Evolutionary conservation across 2,329 filamentous ascomycete species (phyloP), one percentile per base, ranked within the genome.

Genomic region (Samsoniella hepiali): DNA sequence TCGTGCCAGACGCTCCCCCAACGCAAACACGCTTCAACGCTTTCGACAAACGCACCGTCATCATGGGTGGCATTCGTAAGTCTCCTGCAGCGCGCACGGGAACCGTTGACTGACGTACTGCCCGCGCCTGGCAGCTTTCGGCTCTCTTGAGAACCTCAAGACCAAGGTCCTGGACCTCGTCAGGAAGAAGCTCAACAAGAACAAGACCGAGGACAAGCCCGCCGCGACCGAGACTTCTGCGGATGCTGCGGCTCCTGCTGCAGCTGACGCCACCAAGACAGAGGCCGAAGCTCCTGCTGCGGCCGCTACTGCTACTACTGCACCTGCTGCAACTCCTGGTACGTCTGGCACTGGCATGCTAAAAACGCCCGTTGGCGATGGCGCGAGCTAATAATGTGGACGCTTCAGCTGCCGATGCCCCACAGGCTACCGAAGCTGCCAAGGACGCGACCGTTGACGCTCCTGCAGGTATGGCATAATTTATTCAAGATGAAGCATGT

Each of bases 91-190:
- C 29, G n/a, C 11, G 27, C 32, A 31, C 8, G 10, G 10, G 27
- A 59, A 17, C 34, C 3, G 38, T 32, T 31, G 29, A 22, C 40
- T 62, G 40, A 62, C 40, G 7, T 9, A 5, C 9, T 22, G 38
- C 67, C 45, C 22, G 13, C 9, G 22, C 50, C 6, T 7, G 32
- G 38, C 67, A 85, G 82, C 82, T 62, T 73, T 77, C 57, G 75
- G 79, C 67, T 80, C 82, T 40, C 74, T 85, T 65, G 80, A 81
- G 71, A 84, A 84, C 75, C 68, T 85, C 68, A 84, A 82, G 80
- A 76, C 74, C 71, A 85, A 84, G 80, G 71, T 86, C 71, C 82
- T 81, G 78, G 74, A 76, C 67, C 74, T 77, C 73, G 82, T 84
- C 76, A 82, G 80, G 74, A 82, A 80, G 73, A 81, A 77, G 75